Evolutionary conservation across 306 rosid genomes (phyloP), one percentile per base, ranked within the genome.

Genomic region (Hippophae rhamnoides): DNA sequence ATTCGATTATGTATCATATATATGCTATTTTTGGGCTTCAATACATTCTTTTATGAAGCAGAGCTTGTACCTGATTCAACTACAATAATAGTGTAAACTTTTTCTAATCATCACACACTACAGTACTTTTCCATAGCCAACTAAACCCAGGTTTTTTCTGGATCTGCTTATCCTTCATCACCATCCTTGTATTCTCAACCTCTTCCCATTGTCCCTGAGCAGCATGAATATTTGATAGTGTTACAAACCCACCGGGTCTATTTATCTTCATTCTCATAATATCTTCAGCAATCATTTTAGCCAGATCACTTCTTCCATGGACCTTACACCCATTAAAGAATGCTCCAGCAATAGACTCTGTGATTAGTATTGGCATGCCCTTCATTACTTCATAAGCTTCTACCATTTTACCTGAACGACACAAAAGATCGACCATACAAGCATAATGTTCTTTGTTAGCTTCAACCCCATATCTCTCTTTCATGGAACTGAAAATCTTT

Each of bases 171-270:
- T 72, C 69, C 78, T 81, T 81, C 90, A 81, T 86, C 13, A 63
- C 72, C 69, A 55, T 70, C 72, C 95, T 76, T 43, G 79, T 67
- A 43, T 65, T 74, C 62, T 74, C 76, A 70, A 79, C 90, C 65
- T 81, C 75, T 70, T 86, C 79, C 95, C 95, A 86, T 7, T 81
- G 80, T 52, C 87, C 87, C 43, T 72, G 75, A 55, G 80, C 78
- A 9, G 95, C 95, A 67, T 81, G 75, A 56, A 86, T 78, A 76
- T 86, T 83, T 26, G 90, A 81, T 7, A 80, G 73, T 10, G 89
- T 62, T 11, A 80, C 83, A 40, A 78, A 78, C 50, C 85, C 75
- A 57, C 81, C 94, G 10, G 94, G 72, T 62, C 62, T 71, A 53
- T 69, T 78, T 69, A 80, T 64, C 68, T 67, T 67, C 79, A 74